Conservation (phyloP, 305 asterid genomes). For the Fraxinus paxiana region DNA sequence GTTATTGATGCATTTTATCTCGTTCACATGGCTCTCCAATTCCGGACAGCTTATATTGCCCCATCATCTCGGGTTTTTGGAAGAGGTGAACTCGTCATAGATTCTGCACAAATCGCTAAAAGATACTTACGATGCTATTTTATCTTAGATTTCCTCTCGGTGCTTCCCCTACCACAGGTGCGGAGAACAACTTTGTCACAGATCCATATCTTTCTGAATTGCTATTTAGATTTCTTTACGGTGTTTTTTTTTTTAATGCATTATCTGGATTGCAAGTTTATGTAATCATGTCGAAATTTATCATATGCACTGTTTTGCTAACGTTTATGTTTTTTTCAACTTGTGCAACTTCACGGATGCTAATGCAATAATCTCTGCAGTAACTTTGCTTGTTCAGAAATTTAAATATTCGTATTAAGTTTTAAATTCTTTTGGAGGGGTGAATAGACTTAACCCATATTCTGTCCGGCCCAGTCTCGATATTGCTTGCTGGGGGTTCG, state of each 20-base stretch:
- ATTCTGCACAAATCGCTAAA: conserved; percentile 87
- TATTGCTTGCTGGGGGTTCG: neutral
- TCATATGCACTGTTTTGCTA: neutral
- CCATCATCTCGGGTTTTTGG: conserved; percentile 99
- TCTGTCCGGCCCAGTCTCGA: neutral
- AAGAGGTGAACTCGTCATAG: conserved; percentile 96
- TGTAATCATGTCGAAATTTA: neutral
- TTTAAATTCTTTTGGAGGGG: neutral
- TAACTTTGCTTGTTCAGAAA: neutral
- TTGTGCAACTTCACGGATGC: neutral
- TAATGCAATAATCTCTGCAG: neutral
- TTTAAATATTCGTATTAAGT: neutral
- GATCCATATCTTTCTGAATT: conserved; percentile 3
- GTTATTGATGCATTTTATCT: conserved; percentile 84
- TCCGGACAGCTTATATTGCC: conserved; percentile 94
- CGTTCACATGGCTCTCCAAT: conserved; percentile 90
- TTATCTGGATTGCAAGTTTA: neutral
- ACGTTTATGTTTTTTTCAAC: neutral
- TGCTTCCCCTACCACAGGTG: conserved; percentile 98
- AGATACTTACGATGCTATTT: conserved; percentile 81
- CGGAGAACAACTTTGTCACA: conserved; percentile 20
- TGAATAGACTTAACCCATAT: neutral
- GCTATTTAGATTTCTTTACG: neutral
- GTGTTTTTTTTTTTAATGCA: neutral
- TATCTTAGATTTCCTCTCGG: conserved; percentile 81